Evolutionary conservation across 768 basidiomycete genomes (phyloP), one percentile per base, ranked within the genome.

Genomic region (Cubamyces sp.): DNA sequence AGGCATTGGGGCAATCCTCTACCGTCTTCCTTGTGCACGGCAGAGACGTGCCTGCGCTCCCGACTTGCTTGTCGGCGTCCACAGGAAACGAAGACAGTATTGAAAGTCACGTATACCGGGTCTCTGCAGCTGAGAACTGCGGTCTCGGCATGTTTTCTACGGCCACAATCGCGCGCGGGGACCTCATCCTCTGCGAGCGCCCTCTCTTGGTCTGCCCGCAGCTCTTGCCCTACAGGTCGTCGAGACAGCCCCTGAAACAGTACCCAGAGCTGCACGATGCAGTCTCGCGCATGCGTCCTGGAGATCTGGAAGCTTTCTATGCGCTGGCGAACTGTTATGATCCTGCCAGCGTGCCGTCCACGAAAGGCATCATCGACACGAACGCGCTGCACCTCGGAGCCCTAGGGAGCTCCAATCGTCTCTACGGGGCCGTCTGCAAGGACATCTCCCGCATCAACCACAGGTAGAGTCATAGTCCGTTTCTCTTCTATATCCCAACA

Each of bases 321-420:
- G 18, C 11, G 6, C 62, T 64, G 15, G 25, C 28, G 3, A 59
- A 64, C n/a, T 43, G 26, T 12, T 21, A 43, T 21, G 26, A n/a
- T 18, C 5, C 14, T 3, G 56, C 34, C 34, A 34, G 9, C 34
- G 34, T 49, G 15, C 21, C 52, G 3, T 50, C 45, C 3, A 3
- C n/a, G 7, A 54, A 54, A 25, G 57, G 52, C 4, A 59, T 64
- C 41, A 49, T 64, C 26, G 57, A 64, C 47, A 64, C 62, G 5
- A 64, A 64, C 25, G 57, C 57, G 14, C 45, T 64, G 6, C 18
- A 42, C 14, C 21, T 54, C 1, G 62, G 57, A 16, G 1, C 26
- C 2, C 42, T 64, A 2, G 34, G 28, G 3, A 50, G 57, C 39
- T n/a, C 49, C 0, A 7, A 42, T 11, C 14, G 9, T 19, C 40